phyloP scores from a whole-genome alignment of 129 eudicot genomes.

The Glebionis coronaria region DNA sequence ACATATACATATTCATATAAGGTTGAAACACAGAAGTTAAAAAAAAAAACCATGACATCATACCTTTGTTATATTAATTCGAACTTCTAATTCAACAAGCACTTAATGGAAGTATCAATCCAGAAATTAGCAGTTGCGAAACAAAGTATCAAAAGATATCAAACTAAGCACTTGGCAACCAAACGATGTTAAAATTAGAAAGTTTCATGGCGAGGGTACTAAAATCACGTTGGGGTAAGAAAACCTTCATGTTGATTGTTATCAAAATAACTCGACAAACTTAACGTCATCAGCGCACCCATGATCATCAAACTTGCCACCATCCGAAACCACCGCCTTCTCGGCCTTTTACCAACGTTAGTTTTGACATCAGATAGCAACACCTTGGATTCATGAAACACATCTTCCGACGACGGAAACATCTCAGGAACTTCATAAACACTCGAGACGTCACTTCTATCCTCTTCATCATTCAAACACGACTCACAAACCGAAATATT shows the following conservation, averaged over 20 bases:
- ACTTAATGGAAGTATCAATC: too few species aligned
- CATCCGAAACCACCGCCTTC: conserved; percentile 15
- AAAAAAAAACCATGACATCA: too few species aligned
- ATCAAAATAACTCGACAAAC: background rate
- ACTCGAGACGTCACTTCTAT: background rate
- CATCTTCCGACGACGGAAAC: conserved; percentile 2
- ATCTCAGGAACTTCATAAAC: conserved; percentile 14
- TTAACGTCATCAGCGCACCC: conserved; percentile 10
- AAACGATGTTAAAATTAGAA: background rate
- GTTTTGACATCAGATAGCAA: background rate
- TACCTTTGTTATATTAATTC: too few species aligned
- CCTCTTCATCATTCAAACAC: conserved; percentile 10
- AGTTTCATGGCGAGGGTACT: background rate
- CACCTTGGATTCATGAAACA: background rate
- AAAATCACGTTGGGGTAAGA: conserved; percentile 15
- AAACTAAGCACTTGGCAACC: too few species aligned
- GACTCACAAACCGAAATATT: background rate
- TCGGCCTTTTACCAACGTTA: background rate
- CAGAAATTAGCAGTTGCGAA: too few species aligned
- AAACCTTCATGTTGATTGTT: background rate
- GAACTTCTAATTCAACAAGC: too few species aligned
- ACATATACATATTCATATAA: too few species aligned
- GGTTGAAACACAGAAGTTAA: too few species aligned
- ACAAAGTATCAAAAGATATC: too few species aligned
- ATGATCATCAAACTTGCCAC: conserved; percentile 13